Base-by-base conservation (phyloP, 2,329 filamentous ascomycete genomes). In the Pyricularia pennisetigena region DNA sequence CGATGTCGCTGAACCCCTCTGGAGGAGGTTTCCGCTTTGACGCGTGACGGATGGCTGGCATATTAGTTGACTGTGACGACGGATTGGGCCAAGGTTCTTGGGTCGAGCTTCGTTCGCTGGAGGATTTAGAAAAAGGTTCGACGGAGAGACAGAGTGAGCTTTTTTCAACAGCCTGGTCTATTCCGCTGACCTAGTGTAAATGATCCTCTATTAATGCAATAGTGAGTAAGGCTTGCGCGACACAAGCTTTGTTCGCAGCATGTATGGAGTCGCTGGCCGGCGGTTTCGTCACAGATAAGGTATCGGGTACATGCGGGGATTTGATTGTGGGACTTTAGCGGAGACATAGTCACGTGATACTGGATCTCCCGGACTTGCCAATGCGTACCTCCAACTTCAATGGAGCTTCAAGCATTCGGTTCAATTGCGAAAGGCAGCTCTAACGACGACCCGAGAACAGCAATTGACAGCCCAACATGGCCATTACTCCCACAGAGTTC, bases 401-500 rank as follows among this genome's bases (percentile, higher is more conserved):
- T 35, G 23, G 26, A 28, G 28, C 20, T 29, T 64, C 62, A 10
- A 24, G 23, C 23, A 64, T 24, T 12, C 28, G 26, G n/a, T 14
- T 49, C 41, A 49, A 49, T 49, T 49, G 41, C 7, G 28, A 64
- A 29, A 23, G 30, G 62, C 62, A 30, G 28, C 62, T 64, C 20
- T 9, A 28, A 32, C 62, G 30, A 28, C 65, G 24, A 67, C 8
- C 8, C 23, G 24, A 23, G n/a, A 64, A 30, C 41, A 64, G 41
- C 65, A 64, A 67, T 69, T 62, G 65, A 65, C 16, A 59, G 41
- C 57, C 9, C 62, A 29, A 76, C 74, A 94, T 94, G 91, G 88
- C 93, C 79, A 93, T 97, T 82, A 91, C 93, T 81, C 93, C 94
- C 73, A 97, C 94, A 71, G 93, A 94, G 81, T 92, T 97, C 77